Percentiles rank a stretch among this genome's conserved stretches.
Conservation (phyloP, 345 rosid species). For the Hibiscus trionum region DNA sequence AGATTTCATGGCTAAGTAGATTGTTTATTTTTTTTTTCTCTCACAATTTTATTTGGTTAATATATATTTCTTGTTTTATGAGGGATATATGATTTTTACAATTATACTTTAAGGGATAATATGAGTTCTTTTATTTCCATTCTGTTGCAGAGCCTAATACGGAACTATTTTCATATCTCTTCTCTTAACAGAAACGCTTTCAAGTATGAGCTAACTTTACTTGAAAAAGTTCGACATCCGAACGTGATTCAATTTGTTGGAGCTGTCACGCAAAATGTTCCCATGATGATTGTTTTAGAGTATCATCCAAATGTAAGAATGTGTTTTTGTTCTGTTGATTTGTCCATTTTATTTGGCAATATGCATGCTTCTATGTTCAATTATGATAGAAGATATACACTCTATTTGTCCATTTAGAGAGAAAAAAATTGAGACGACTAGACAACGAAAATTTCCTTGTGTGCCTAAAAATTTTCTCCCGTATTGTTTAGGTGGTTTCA, state of each 20-base stretch:
- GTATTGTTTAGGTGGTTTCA: not conserved
- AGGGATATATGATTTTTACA: not conserved
- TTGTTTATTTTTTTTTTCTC: not conserved
- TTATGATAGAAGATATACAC: not conserved
- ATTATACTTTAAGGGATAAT: not conserved
- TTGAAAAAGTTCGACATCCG: constrained; percentile 93
- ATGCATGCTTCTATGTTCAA: not conserved
- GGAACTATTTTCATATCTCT: not conserved
- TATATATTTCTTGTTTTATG: not conserved
- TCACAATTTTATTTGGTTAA: not conserved
- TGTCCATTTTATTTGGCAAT: not conserved
- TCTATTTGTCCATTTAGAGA: too few relatives aligned
- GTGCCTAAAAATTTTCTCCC: not conserved
- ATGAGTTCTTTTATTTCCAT: not conserved
- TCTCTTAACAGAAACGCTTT: constrained; percentile 59
- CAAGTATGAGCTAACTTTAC: constrained; percentile 67
- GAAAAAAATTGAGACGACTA: not conserved
- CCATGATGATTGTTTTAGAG: constrained; percentile 94
- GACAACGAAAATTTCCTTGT: not conserved
- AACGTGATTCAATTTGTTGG: constrained; percentile 97
- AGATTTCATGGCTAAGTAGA: not conserved
- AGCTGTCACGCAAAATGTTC: constrained; percentile 94
- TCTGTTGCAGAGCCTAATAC: constrained; percentile 7
- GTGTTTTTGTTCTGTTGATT: not conserved
- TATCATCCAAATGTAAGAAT: constrained; percentile 69